Evolutionary conservation across 2,329 filamentous ascomycete species (phyloP), one percentile per base, ranked within the genome.

Genomic region (Graphilbum sp.): DNA sequence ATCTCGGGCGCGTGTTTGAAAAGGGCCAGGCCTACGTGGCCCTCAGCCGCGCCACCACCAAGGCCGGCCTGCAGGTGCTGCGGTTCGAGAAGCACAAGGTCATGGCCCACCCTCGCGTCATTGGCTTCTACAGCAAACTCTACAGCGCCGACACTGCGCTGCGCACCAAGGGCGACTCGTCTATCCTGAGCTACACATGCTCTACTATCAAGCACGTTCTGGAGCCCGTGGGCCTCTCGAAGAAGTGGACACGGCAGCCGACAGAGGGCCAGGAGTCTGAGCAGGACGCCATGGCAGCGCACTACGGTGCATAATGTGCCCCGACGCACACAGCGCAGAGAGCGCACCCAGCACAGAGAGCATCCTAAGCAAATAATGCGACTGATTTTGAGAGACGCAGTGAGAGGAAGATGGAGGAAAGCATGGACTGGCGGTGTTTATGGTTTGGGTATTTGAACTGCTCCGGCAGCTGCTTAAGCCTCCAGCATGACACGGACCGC

Each of bases 11-110:
- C 44, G 83, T 94, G 1, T 98, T 98, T 50, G 90, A 98, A 55
- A 95, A 94, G 57, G 90, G 90, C 0, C 90, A 98, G 56, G 90
- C 90, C 6, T 98, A 98, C 52, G 90, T 98, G 37, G 90, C 90
- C 37, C 72, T 98, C 13, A 93, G 84, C 63, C 82, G 90, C 58
- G 90, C 90, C 13, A 93, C 85, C 2, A 82, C 70, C 41, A 86
- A 95, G 61, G 69, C 75, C 16, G 90, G 90, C 1, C 62, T 98
- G 17, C 85, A 94, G 52, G 87, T 98, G 12, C 58, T 88, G 35
- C 71, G 84, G 27, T 98, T 98, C 50, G 82, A 95, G 50, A 81
- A 84, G 47, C 70, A 63, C 43, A 96, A 92, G 58, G 88, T 98
- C 20, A 87, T 94, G 76, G 90, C 92, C 3, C 90, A 98, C 53